phyloP scores from a whole-genome alignment of 139 green algal species.

The Coccomyxa sp. region DNA sequence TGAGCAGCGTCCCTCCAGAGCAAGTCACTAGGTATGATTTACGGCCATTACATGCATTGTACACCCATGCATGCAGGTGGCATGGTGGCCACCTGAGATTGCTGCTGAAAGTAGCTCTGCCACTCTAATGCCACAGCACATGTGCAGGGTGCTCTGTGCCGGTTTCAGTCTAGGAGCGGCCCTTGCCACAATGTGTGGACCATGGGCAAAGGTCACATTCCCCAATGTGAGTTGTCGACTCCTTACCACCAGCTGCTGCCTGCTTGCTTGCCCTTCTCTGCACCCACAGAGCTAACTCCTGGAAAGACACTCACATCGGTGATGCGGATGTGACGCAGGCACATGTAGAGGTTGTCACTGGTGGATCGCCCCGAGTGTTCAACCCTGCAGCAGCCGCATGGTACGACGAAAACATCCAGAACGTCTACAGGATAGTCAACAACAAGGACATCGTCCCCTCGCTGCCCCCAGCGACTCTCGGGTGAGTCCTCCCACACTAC shows the following conservation, averaged over 20 bases:
- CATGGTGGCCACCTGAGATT: not conserved
- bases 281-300: not conserved
- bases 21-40: not conserved
- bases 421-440: not conserved
- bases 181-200: not conserved
- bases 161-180: not conserved
- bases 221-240: not conserved
- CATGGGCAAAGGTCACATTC: not conserved
- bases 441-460: constrained; percentile 5
- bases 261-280: no score
- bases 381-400: not conserved
- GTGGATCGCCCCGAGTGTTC: not conserved
- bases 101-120: not conserved
- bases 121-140: not conserved
- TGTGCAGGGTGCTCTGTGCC: constrained; percentile 2
- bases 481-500: no score
- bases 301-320: not conserved
- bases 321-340: not conserved
- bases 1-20: not conserved
- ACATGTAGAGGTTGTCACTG: not conserved
- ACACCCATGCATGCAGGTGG: no score
- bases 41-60: no score
- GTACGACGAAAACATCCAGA: not conserved
- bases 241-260: not conserved
- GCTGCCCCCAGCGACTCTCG: not conserved